A percentile compares a stretch with the other conserved stretches of the same genome.
These are phyloP conservation scores for Euptelea pleiosperma DNA, from an alignment of 164 flowering plant species.

Conservation along the genomic window DNA sequence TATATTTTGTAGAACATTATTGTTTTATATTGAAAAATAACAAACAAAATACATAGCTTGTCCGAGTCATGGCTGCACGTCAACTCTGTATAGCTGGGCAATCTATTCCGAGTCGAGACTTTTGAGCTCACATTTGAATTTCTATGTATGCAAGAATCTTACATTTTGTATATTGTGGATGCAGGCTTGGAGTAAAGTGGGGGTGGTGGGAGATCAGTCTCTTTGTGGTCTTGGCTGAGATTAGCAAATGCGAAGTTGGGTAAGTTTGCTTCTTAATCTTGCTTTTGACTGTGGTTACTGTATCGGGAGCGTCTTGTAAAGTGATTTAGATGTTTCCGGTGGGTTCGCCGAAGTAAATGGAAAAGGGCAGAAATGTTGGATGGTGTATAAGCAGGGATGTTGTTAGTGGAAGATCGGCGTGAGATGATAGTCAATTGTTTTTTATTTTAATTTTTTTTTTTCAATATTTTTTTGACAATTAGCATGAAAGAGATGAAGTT, in stretches of 20 bases:
- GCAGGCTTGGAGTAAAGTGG: constrained; percentile 16
- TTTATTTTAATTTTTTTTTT: constrained; percentile 7
- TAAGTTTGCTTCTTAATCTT: constrained; percentile 17
- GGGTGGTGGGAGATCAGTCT: constrained; percentile 7
- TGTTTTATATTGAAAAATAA: too few species aligned
- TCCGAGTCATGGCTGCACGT: too few species aligned
- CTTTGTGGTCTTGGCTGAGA: constrained; percentile 16
- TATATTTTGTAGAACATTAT: too few species aligned
- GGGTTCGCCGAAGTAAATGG: constrained; percentile 14
- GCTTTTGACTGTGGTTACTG: constrained; percentile 18
- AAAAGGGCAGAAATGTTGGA: constrained; percentile 16
- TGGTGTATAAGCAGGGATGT: constrained; percentile 12
- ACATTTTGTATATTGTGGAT: background rate
- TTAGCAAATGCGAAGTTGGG: constrained; percentile 8
- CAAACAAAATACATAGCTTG: too few species aligned
- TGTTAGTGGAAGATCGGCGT: constrained; percentile 7
- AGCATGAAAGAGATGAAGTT: constrained; percentile 18
- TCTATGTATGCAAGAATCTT: background rate
- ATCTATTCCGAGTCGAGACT: too few species aligned
- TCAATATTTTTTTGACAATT: constrained; percentile 18
- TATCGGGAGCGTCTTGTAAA: constrained; percentile 44
- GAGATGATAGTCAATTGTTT: constrained; percentile 16
- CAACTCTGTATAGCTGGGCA: too few species aligned
- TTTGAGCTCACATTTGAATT: background rate
- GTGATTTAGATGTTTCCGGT: constrained; percentile 26